Percentiles rank a stretch among this genome's conserved stretches.
Conservation (phyloP, 2,329 filamentous ascomycete genomes). For the Calonectria fujianensis region DNA sequence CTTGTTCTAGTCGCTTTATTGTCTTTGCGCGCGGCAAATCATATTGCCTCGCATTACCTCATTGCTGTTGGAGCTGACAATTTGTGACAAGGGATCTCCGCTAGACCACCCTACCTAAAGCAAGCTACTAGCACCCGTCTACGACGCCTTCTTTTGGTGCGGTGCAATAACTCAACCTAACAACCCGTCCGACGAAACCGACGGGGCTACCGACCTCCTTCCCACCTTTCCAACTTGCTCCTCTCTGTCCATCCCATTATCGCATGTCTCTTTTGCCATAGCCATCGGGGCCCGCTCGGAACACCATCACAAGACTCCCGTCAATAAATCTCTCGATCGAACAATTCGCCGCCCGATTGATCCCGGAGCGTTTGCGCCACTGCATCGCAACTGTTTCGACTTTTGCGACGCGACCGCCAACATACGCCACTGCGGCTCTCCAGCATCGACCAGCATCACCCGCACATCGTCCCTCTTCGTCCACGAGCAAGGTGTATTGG, state of each 20-base stretch:
- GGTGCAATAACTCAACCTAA: constrained; percentile 36
- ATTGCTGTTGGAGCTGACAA: constrained; percentile 38
- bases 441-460: constrained; percentile 28
- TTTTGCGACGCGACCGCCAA: constrained; percentile 47
- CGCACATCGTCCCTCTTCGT: constrained; percentile 32
- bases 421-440: constrained; percentile 43
- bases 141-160: constrained; percentile 41
- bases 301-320: constrained; percentile 38
- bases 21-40: constrained; percentile 24
- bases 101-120: constrained; percentile 39
- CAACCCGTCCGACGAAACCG: constrained; percentile 40
- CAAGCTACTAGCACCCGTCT: constrained; percentile 40
- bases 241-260: constrained; percentile 27
- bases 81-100: constrained; percentile 43
- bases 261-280: constrained; percentile 22
- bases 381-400: constrained; percentile 49
- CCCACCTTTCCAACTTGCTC: constrained; percentile 33
- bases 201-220: constrained; percentile 29
- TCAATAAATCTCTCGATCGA: constrained; percentile 41
- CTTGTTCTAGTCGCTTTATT: constrained; percentile 3
- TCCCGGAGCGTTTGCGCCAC: constrained; percentile 46
- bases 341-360: constrained; percentile 44
- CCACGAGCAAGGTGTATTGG: constrained; percentile 8
- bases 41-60: constrained; percentile 25
- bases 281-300: constrained; percentile 37